Evolutionary conservation across 345 rosid species (phyloP).

Genomic region (Eucalyptus melliodora): DNA sequence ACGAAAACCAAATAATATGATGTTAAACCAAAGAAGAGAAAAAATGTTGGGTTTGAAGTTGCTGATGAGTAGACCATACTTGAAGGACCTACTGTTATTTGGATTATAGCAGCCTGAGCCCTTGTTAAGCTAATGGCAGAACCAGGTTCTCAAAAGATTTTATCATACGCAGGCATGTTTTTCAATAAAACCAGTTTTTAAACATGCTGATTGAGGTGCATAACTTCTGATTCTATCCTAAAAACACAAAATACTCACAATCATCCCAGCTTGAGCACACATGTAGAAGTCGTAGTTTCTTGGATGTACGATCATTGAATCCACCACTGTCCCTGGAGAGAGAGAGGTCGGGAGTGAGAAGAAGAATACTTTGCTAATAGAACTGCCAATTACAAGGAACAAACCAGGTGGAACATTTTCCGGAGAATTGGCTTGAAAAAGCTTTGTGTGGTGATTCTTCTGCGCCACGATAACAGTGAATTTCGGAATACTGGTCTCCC

Average conservation of each 20-base stretch:
- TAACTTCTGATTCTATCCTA: neutral
- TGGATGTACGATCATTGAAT: conserved; percentile 68
- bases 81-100: neutral
- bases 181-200: neutral
- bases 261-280: conserved; percentile 74
- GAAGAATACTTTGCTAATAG: neutral
- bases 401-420: conserved; percentile 87
- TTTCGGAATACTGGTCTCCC: conserved; percentile 45
- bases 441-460: conserved; percentile 81
- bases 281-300: conserved; percentile 76
- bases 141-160: neutral
- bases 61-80: neutral
- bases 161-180: neutral
- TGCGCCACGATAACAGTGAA: conserved; percentile 78
- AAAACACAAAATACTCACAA: conserved; percentile 23
- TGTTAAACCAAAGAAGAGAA: neutral
- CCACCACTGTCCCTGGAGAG: conserved; percentile 68
- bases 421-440: conserved; percentile 48
- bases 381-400: neutral
- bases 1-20: neutral
- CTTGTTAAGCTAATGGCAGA: neutral
- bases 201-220: neutral
- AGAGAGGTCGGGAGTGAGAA: neutral
- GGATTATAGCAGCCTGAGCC: neutral
- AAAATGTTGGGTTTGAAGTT: neutral